phyloP scores from a whole-genome alignment of 2,329 filamentous ascomycete species.

The Dactylonectria macrodidyma region DNA sequence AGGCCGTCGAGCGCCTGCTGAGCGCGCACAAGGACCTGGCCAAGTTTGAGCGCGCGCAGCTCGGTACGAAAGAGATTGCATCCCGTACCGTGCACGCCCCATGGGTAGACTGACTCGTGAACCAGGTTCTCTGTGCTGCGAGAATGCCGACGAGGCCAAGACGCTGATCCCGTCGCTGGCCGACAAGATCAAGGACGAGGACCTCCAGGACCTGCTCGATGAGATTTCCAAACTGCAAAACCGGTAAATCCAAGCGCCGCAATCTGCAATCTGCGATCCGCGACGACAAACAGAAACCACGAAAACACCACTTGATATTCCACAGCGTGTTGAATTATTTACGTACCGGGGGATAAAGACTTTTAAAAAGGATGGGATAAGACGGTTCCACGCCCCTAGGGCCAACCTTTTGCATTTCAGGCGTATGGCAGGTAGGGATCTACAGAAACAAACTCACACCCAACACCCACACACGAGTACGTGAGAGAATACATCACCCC shows the following conservation, averaged over 20 bases:
- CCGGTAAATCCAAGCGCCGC: constrained; percentile 45
- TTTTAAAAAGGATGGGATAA: constrained; percentile 34
- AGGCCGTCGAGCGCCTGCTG: constrained; percentile 91
- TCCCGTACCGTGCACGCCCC: neutral
- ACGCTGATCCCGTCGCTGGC: constrained; percentile 91
- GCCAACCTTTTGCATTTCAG: constrained; percentile 45
- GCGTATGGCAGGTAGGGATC: constrained; percentile 49
- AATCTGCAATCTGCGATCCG: neutral
- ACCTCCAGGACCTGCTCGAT: constrained; percentile 88
- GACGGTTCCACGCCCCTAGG: constrained; percentile 23
- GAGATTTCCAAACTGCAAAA: constrained; percentile 87
- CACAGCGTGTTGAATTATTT: constrained; percentile 26
- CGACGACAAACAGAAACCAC: constrained; percentile 4
- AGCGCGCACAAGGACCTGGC: constrained; percentile 85
- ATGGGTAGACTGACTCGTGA: constrained; percentile 9
- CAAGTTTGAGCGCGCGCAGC: constrained; percentile 93
- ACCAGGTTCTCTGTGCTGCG: constrained; percentile 90
- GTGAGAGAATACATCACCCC: constrained; percentile 34
- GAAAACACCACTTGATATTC: constrained; percentile 16
- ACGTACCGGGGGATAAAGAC: constrained; percentile 18
- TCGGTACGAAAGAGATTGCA: constrained; percentile 72
- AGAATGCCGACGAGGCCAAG: constrained; percentile 94
- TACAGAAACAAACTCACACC: constrained; percentile 37
- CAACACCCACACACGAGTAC: constrained; percentile 33
- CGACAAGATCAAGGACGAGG: constrained; percentile 92